Evolutionary conservation across 192 early-diverging fungal genomes (phyloP).

Genomic region (Coemansia nantahalensis): DNA sequence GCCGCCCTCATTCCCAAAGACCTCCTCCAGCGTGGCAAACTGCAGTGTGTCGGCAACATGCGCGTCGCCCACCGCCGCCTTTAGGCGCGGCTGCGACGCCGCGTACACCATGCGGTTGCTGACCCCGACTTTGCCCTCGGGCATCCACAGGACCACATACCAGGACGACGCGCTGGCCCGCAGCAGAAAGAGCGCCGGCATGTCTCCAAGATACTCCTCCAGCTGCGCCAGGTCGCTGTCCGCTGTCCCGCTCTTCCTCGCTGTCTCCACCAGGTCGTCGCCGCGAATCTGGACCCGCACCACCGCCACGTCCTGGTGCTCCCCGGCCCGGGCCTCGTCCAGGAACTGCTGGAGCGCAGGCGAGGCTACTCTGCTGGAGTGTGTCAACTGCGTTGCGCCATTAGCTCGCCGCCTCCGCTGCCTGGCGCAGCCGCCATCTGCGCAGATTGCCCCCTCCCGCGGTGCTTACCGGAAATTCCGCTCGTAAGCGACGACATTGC

Average conservation of each 20-base stretch:
- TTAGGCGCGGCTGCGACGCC: conserved; percentile 46
- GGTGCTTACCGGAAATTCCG: conserved; percentile 29
- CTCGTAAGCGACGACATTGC: conserved; percentile 25
- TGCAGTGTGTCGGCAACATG: conserved; percentile 33
- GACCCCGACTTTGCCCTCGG: conserved; percentile 48
- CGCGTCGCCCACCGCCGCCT: conserved; percentile 37
- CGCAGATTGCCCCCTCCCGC: neutral
- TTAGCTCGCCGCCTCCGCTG: neutral
- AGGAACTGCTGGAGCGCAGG: conserved; percentile 45
- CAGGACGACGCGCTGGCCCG: conserved; percentile 28
- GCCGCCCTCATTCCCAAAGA: conserved; percentile 13
- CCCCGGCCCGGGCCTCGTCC: conserved; percentile 36
- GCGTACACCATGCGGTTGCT: conserved; percentile 55
- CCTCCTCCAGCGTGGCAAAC: conserved; percentile 44
- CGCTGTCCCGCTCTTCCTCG: conserved; percentile 32
- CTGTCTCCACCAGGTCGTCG: conserved; percentile 41
- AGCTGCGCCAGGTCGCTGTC: conserved; percentile 41
- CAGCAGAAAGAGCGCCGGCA: conserved; percentile 43
- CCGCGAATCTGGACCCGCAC: conserved; percentile 47
- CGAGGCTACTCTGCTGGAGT: conserved; percentile 17
- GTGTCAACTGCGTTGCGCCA: neutral
- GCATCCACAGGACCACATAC: conserved; percentile 55
- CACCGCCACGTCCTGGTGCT: conserved; percentile 27
- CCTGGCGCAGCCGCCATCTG: neutral
- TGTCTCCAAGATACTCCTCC: conserved; percentile 22